A percentile compares a stretch with the other conserved stretches of the same genome.
phyloP scores from a whole-genome alignment of 352 stramenopile genomes.

The Globisporangium camurandrum region DNA sequence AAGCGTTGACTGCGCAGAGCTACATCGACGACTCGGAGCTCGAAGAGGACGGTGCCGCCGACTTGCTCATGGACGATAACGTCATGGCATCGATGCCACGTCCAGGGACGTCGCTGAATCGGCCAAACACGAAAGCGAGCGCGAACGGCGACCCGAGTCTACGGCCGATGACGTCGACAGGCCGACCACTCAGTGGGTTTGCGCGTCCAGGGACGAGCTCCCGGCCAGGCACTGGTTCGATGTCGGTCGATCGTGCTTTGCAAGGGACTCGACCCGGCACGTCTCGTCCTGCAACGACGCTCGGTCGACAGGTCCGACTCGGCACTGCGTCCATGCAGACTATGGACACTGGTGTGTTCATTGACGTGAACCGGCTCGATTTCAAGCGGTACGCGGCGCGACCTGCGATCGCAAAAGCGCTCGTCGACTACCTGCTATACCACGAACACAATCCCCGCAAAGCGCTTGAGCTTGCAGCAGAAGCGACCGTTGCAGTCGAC shows the following conservation, averaged over 20 bases:
- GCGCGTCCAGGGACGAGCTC: constrained; percentile 72
- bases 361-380: constrained; percentile 87
- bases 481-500: constrained; percentile 79
- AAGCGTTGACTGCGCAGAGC: constrained; percentile 82
- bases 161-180: constrained; percentile 79
- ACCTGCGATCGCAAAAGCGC: constrained; percentile 78
- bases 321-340: constrained; percentile 88
- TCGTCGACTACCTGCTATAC: constrained; percentile 91
- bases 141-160: constrained; percentile 55
- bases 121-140: constrained; percentile 51
- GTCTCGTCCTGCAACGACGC: constrained; percentile 79
- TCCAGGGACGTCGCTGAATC: constrained; percentile 86
- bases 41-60: constrained; percentile 85
- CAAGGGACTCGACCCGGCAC: constrained; percentile 72
- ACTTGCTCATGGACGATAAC: constrained; percentile 92
- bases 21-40: constrained; percentile 92
- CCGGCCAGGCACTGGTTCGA: constrained; percentile 50
- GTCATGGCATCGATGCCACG: constrained; percentile 82
- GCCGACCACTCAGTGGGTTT: constrained; percentile 84
- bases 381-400: constrained; percentile 85
- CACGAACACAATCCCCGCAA: constrained; percentile 90
- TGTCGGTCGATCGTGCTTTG: constrained; percentile 71
- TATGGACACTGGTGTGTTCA: constrained; percentile 67
- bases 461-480: constrained; percentile 86
- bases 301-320: constrained; percentile 86